phyloP scores from a whole-genome alignment of 768 basidiomycete species.

The Podaxis sp. region DNA sequence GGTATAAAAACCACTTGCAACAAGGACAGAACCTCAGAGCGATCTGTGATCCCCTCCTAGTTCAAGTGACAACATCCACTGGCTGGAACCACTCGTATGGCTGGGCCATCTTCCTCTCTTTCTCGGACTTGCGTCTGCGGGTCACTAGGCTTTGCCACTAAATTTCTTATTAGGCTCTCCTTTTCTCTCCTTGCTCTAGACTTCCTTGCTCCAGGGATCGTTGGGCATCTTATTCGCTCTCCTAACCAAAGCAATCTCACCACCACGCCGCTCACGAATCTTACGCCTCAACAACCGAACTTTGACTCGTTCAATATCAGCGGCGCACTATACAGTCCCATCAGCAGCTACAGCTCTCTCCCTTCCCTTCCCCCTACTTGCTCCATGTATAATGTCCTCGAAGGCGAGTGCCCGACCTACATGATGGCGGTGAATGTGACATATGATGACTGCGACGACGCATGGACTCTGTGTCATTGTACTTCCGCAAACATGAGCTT shows the following conservation, averaged over 20 bases:
- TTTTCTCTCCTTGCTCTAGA: neutral
- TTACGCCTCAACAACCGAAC: constrained; percentile 21
- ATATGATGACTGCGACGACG: constrained; percentile 27
- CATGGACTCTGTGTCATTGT: constrained; percentile 30
- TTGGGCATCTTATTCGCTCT: neutral
- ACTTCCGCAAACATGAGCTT: constrained; percentile 26
- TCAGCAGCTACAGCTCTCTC: constrained; percentile 16
- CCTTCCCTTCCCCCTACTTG: constrained; percentile 20
- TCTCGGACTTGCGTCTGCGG: neutral
- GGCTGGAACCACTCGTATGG: neutral
- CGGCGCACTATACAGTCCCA: constrained; percentile 16
- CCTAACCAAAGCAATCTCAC: neutral
- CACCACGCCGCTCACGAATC: neutral
- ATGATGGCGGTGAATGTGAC: constrained; percentile 26
- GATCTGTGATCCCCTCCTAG: neutral
- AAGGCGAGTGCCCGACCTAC: constrained; percentile 22
- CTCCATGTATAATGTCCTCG: constrained; percentile 9
- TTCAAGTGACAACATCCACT: neutral
- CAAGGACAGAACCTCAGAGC: neutral
- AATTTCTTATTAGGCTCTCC: neutral
- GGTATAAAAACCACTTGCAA: neutral
- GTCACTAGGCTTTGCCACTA: neutral
- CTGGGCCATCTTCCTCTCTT: neutral
- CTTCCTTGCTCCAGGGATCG: neutral
- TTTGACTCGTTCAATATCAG: constrained; percentile 20